Evolutionary conservation across 1,284 basidiomycete genomes (phyloP), one percentile per base, ranked within the genome.

Genomic region (Trametes versicolor): DNA sequence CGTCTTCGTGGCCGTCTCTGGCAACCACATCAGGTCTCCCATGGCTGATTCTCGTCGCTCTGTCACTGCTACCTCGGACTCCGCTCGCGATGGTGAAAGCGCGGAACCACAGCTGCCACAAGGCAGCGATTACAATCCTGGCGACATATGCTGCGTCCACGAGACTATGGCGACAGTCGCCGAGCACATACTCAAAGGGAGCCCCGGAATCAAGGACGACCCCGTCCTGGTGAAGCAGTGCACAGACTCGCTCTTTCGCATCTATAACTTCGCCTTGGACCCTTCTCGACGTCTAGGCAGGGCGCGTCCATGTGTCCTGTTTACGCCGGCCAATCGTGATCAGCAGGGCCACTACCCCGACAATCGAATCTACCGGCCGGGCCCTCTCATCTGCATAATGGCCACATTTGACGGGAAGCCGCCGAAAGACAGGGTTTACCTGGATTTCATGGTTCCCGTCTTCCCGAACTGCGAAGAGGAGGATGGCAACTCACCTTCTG

Each of bases 321-420:
- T 43, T n/a, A n/a, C n/a, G n/a, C n/a, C n/a, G n/a, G n/a, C n/a
- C n/a, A n/a, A n/a, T n/a, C n/a, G n/a, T n/a, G n/a, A n/a, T n/a
- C n/a, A n/a, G n/a, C n/a, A n/a, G n/a, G n/a, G n/a, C n/a, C n/a
- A n/a, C n/a, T n/a, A n/a, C n/a, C n/a, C n/a, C n/a, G n/a, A n/a
- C n/a, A n/a, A n/a, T n/a, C 36, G 36, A 5, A 50, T 25, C 4
- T n/a, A n/a, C n/a, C 43, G 29, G 12, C 13, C 17, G 7, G 37
- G 15, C 6, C 57, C 57, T 3, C 15, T 36, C 29, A 58, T 58
- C 36, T 58, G 43, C 32, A 37, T 57, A n/a, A 57, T 57, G 55
- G 55, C 19, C 32, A 57, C 55, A 2, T 48, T 48, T n/a, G 55
- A 32, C 27, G 55, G 55, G 2, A n/a, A 32, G 21, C 32, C n/a